A percentile compares a stretch with the other conserved stretches of the same genome.
These are phyloP conservation scores for Aspergillus ruber DNA, from an alignment of 2,329 filamentous ascomycete species.

Conservation along the genomic window DNA sequence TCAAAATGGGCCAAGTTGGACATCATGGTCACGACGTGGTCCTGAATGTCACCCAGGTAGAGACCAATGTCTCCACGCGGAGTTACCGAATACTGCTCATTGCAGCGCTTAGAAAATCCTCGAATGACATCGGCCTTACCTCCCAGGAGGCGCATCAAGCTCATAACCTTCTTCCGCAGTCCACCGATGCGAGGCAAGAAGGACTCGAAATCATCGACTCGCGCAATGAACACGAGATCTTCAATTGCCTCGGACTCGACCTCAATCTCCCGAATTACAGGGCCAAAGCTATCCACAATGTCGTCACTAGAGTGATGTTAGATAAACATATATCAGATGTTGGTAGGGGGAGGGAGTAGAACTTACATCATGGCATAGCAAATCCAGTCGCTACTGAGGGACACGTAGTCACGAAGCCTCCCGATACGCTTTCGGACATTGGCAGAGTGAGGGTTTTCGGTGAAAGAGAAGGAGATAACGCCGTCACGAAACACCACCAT, in stretches of 20 bases:
- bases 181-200: constrained; percentile 85
- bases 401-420: constrained; percentile 87
- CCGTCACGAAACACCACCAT: constrained; percentile 95
- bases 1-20: constrained; percentile 92
- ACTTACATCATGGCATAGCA: constrained; percentile 94
- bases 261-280: constrained; percentile 81
- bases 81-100: constrained; percentile 92
- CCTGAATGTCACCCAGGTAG: constrained; percentile 95
- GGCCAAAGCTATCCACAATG: constrained; percentile 93
- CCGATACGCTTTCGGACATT: constrained; percentile 89
- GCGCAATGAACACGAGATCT: constrained; percentile 88
- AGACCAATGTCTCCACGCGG: constrained; percentile 94
- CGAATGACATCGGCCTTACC: constrained; percentile 98
- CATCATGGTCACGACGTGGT: constrained; percentile 99
- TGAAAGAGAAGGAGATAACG: constrained; percentile 89
- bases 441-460: constrained; percentile 75
- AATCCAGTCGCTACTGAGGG: constrained; percentile 94
- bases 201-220: constrained; percentile 78
- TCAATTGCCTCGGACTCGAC: constrained; percentile 86
- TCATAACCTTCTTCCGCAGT: constrained; percentile 91
- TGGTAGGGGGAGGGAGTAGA: background rate
- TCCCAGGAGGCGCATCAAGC: constrained; percentile 82
- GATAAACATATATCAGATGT: background rate
- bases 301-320: constrained; percentile 59
- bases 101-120: constrained; percentile 97